Evolutionary conservation across 495 filamentous ascomycete species (phyloP).

Genomic region (Immersiella caudata): DNA sequence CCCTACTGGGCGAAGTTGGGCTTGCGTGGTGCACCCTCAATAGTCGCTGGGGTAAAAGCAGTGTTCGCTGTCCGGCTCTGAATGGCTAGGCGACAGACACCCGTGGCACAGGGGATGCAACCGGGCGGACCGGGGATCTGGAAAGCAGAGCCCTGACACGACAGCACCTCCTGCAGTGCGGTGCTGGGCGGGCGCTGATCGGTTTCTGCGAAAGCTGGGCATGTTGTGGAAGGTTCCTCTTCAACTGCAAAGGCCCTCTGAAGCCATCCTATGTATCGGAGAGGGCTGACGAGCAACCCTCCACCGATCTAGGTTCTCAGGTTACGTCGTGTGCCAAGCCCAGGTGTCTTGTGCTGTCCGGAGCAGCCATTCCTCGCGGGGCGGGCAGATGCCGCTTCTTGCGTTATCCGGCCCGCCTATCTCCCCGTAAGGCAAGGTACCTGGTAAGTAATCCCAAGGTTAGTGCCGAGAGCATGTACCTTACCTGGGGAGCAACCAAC

Average conservation of each 20-base stretch:
- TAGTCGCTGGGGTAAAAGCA: not conserved
- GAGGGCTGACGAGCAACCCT: no score
- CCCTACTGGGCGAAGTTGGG: not conserved
- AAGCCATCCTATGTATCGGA: no score
- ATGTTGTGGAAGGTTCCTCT: no score
- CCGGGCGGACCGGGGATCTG: not conserved
- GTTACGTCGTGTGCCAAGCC: no score
- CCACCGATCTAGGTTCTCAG: no score
- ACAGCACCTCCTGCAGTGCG: not conserved
- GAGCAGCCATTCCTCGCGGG: no score
- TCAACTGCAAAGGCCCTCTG: no score
- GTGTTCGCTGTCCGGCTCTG: not conserved
- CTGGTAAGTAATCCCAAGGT: no score
- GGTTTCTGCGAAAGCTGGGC: no score
- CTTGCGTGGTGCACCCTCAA: not conserved
- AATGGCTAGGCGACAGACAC: not conserved
- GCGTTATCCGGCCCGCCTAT: not conserved
- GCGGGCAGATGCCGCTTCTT: not conserved
- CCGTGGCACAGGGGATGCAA: not conserved
- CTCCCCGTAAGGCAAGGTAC: no score
- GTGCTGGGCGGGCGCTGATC: no score
- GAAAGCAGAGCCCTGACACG: not conserved
- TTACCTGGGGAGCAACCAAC: conserved; percentile 4
- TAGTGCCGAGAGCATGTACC: not conserved
- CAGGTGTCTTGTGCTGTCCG: no score